phyloP scores from a whole-genome alignment of 208 protist genomes.

The Trypanosoma scelopori region DNA sequence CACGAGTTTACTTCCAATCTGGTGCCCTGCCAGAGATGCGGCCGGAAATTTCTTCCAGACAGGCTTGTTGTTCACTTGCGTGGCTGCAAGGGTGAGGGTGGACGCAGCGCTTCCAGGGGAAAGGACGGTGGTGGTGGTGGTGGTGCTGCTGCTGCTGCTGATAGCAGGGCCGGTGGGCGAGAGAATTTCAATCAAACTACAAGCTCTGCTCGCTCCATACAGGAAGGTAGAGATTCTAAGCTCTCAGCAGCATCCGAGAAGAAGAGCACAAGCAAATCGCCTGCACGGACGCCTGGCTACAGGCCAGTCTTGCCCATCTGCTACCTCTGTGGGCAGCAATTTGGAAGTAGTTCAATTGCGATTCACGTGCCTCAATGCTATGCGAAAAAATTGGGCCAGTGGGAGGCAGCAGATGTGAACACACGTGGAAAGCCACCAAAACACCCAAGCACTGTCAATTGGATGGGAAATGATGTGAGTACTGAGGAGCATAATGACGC shows the following conservation, averaged over 20 bases:
- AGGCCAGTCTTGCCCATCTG: constrained; percentile 69
- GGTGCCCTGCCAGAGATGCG: constrained; percentile 83
- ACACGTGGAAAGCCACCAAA: constrained; percentile 69
- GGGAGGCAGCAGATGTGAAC: constrained; percentile 63
- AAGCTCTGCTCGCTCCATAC: not conserved
- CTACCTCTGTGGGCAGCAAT: constrained; percentile 88
- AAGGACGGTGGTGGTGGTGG: not conserved
- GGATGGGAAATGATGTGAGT: constrained; percentile 31
- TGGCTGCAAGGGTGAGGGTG: constrained; percentile 63
- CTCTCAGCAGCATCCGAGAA: constrained; percentile 3
- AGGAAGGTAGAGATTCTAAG: not conserved
- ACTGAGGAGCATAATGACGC: constrained; percentile 74
- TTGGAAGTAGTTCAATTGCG: constrained; percentile 76
- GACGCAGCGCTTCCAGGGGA: constrained; percentile 10
- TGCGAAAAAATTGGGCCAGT: constrained; percentile 82
- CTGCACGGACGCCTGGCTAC: constrained; percentile 18
- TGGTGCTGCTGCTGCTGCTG: too few species aligned
- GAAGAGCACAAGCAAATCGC: constrained; percentile 17
- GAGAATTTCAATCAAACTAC: constrained; percentile 4
- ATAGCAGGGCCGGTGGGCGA: too few species aligned
- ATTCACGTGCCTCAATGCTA: constrained; percentile 92
- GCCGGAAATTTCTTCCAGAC: constrained; percentile 89
- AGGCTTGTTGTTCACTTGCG: constrained; percentile 87
- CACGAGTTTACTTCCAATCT: constrained; percentile 77
- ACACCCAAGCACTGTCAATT: constrained; percentile 73